A percentile compares a stretch with the other conserved stretches of the same genome.
phyloP scores from a whole-genome alignment of 176 grass and related monocot genomes.

The Aechmea fasciata region DNA sequence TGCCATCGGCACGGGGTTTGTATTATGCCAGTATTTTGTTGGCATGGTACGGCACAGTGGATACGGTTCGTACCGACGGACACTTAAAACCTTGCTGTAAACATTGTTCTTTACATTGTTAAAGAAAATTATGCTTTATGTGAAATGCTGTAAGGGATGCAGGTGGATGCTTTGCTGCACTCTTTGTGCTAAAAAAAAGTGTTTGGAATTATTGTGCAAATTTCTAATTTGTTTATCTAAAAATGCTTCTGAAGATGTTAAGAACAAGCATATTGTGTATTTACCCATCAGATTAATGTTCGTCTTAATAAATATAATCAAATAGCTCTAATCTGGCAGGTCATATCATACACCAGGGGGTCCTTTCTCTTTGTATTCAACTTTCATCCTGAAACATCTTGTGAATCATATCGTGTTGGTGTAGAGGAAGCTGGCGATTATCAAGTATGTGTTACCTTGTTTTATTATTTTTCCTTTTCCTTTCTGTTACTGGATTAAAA shows the following conservation, averaged over 20 bases:
- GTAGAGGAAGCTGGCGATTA: conserved; percentile 96
- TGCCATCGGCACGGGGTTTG: too few species aligned
- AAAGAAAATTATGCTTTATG: too few species aligned
- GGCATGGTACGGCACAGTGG: too few species aligned
- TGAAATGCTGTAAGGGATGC: too few species aligned
- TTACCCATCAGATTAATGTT: not conserved
- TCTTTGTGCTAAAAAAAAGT: too few species aligned
- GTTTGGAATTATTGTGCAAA: too few species aligned
- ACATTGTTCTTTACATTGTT: too few species aligned
- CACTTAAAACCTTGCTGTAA: too few species aligned
- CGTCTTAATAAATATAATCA: not conserved
- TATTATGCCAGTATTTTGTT: too few species aligned
- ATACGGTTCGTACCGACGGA: too few species aligned
- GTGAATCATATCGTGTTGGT: conserved; percentile 52
- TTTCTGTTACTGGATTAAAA: conserved; percentile 6
- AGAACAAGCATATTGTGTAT: not conserved
- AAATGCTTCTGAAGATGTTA: not conserved
- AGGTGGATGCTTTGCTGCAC: too few species aligned
- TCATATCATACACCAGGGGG: conserved; percentile 72
- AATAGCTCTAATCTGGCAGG: conserved; percentile 27
- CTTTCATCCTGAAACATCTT: conserved; percentile 60
- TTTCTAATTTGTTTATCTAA: too few species aligned
- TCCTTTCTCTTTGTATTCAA: conserved; percentile 77
- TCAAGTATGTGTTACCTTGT: conserved; percentile 30
- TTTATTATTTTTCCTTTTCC: not conserved